Base-by-base conservation (phyloP, 306 rosid genomes). In the Clitoria ternatea region DNA sequence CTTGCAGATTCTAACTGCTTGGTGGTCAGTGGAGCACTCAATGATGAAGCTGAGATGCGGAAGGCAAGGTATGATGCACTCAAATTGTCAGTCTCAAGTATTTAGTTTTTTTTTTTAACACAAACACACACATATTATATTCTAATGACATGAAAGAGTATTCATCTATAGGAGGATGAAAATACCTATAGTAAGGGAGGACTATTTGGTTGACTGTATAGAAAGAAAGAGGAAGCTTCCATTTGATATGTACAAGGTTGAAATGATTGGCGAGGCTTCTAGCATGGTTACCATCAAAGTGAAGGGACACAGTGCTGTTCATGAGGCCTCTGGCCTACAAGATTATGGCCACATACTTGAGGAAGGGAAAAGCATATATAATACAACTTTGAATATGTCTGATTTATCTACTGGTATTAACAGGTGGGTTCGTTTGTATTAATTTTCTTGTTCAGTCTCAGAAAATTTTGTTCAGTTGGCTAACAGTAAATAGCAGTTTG, bases 301-400 rank as follows among this genome's bases (percentile, higher is more conserved):
- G 82, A 91, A 94, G 80, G 99, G 97, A 45, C 81, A 66, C 15
- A 89, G 99, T 86, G 90, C 97, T 27, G 96, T 94, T 75, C 95
- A 91, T 20, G 95, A 91, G 82, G 81, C 82, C 67, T 94, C 97
- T 70, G 96, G 99, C 71, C 76, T 91, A 53, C 96, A 89, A 76
- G 99, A 91, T 73, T 83, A 86, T 6, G 91, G 99, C 42, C 97
- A 94, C 90, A 89, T 94, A 66, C 97, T 94, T 9, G 99, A 87
- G 81, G 92, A 89, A 62, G 96, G 92, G 64, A 81, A 83, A 70
- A 91, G 87, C 81, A 94, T 94, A 71, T 91, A 89, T 64, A 91
- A 89, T 72, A 91, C 97, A 9, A 94, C 97, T 77, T 81, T 91
- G 80, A 94, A 80, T 67, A 87, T 91, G 97, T 94, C 99, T 15